phyloP scores from a whole-genome alignment of 345 rosid genomes.

The Moringa oleifera region DNA sequence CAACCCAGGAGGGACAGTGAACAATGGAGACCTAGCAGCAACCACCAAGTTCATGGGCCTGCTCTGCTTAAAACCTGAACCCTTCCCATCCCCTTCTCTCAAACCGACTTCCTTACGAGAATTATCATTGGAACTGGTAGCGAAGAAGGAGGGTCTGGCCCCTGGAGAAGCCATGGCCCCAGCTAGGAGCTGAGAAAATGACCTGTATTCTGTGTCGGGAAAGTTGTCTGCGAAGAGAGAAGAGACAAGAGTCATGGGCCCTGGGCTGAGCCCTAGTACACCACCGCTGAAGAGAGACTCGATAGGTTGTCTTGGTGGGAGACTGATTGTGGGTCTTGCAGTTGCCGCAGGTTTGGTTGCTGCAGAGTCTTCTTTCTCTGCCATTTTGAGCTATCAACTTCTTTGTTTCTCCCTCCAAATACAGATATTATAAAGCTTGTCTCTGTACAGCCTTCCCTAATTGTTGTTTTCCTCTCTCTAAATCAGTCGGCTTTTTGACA shows the following conservation, averaged over 20 bases:
- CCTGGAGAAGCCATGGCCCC: conserved; percentile 86
- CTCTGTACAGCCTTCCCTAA: not conserved
- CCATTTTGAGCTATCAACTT: conserved; percentile 27
- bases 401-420: not conserved
- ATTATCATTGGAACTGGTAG: conserved; percentile 13
- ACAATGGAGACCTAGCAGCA: conserved; percentile 44
- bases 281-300: conserved; percentile 35
- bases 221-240: conserved; percentile 63
- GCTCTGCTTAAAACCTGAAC: conserved; percentile 45
- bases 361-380: conserved; percentile 32
- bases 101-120: conserved; percentile 23
- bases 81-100: conserved; percentile 31
- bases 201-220: conserved; percentile 47
- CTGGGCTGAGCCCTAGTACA: conserved; percentile 63
- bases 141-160: conserved; percentile 17
- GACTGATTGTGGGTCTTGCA: conserved; percentile 58
- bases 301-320: conserved; percentile 62
- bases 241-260: conserved; percentile 86
- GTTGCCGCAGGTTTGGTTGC: conserved; percentile 28
- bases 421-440: not conserved
- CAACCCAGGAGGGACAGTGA: conserved; percentile 79
- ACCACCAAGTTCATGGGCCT: conserved; percentile 45
- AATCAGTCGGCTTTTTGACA: conserved; percentile 8
- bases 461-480: not conserved
- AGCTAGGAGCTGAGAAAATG: conserved; percentile 88